Conservation (phyloP, 202 grass and related monocot species). For the Eragrostis tef region DNA sequence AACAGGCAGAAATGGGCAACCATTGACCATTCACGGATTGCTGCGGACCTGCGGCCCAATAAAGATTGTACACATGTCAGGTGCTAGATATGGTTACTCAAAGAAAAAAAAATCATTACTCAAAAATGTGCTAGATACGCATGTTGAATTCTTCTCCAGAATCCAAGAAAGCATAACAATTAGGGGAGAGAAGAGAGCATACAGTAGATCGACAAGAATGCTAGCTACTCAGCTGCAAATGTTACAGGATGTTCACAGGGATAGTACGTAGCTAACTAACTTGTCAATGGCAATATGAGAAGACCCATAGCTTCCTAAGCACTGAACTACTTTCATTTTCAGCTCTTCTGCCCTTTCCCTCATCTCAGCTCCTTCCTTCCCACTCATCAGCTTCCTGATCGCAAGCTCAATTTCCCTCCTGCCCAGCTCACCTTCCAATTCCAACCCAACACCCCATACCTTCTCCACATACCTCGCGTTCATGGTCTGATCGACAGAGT, state of each 20-base stretch:
- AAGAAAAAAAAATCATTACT: too few relatives aligned
- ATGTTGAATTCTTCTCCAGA: too few relatives aligned
- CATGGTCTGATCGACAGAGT: conserved; percentile 63
- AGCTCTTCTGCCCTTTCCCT: conserved; percentile 44
- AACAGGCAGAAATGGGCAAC: too few relatives aligned
- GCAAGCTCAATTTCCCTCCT: conserved; percentile 28
- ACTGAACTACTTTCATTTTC: not conserved
- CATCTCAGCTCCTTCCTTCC: conserved; percentile 45
- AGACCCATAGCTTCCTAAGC: conserved; percentile 7
- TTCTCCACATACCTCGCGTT: conserved; percentile 59
- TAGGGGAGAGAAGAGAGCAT: too few relatives aligned
- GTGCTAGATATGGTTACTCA: too few relatives aligned
- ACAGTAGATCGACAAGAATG: not conserved
- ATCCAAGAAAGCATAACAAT: too few relatives aligned
- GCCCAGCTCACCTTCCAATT: conserved; percentile 51
- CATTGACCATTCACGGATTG: too few relatives aligned
- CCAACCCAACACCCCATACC: conserved; percentile 58
- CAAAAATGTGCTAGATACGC: too few relatives aligned
- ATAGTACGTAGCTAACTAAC: conserved; percentile 31
- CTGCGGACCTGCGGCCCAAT: too few relatives aligned
- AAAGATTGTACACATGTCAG: too few relatives aligned
- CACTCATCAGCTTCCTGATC: conserved; percentile 47
- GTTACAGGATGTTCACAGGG: not conserved
- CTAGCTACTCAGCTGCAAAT: too few relatives aligned
- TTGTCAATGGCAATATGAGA: conserved; percentile 22